phyloP scores from a whole-genome alignment of 1,139 yeast species.

The Lodderomyces beijingensis region DNA sequence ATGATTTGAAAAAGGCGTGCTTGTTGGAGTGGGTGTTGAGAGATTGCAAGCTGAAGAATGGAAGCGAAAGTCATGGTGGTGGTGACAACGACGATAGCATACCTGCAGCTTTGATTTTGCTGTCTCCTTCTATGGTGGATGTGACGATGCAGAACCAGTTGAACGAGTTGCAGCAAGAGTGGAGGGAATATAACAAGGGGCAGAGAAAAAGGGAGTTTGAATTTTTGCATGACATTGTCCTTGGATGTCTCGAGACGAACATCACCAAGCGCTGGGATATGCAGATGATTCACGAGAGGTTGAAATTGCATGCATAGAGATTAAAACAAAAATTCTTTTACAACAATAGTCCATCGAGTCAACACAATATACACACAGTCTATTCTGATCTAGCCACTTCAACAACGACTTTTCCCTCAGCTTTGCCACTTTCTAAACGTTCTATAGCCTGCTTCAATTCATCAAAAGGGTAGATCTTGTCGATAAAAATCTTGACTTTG shows the following conservation, averaged over 20 bases:
- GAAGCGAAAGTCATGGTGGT: conserved; percentile 5
- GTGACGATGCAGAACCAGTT: conserved; percentile 17
- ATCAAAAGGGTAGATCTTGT: conserved; percentile 47
- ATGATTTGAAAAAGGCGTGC: conserved; percentile 34
- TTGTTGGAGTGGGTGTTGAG: conserved; percentile 24
- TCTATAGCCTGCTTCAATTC: conserved; percentile 49
- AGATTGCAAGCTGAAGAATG: conserved; percentile 10
- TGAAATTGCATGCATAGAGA: conserved; percentile 1
- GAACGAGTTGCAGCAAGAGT: conserved; percentile 16
- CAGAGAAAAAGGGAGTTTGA: conserved; percentile 15
- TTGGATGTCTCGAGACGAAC: conserved; percentile 53
- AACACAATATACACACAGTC: too few species aligned
- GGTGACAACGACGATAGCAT: conserved; percentile 4
- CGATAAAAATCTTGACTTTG: conserved; percentile 44
- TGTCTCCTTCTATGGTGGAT: conserved; percentile 20
- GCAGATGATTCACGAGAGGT: conserved; percentile 23
- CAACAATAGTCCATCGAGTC: too few species aligned
- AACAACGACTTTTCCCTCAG: conserved; percentile 62
- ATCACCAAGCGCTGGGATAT: conserved; percentile 50
- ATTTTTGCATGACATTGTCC: conserved; percentile 41
- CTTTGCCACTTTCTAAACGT: conserved; percentile 40
- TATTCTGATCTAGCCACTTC: conserved; percentile 14
- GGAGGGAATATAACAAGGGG: conserved; percentile 19
- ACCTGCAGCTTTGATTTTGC: conserved; percentile 13
- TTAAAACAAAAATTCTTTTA: background rate